phyloP scores from a whole-genome alignment of 148 eudicot genomes.

The Rhododendron kiyosumense region DNA sequence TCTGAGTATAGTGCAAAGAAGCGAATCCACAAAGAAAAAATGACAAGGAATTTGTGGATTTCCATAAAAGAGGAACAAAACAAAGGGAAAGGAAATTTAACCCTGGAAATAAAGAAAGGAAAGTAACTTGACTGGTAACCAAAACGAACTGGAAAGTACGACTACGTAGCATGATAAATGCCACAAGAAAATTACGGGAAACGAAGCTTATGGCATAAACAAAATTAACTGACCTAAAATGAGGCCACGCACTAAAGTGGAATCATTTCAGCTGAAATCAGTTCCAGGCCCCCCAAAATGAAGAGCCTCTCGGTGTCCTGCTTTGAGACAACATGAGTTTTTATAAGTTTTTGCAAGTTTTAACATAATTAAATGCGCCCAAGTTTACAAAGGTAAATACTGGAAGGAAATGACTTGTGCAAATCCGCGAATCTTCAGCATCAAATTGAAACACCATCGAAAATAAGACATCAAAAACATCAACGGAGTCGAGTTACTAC shows the following conservation, averaged over 20 bases:
- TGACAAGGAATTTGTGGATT: slow-evolving; percentile 13
- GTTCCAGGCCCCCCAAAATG: slow-evolving; percentile 98
- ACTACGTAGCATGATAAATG: slow-evolving; percentile 54
- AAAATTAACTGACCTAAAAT: slow-evolving; percentile 84
- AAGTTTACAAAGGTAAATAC: slow-evolving; percentile 56
- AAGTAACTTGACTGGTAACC: slow-evolving; percentile 24
- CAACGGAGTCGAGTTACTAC: slow-evolving; percentile 20
- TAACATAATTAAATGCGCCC: slow-evolving; percentile 44
- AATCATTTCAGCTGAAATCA: slow-evolving; percentile 94
- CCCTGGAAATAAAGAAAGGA: slow-evolving; percentile 20
- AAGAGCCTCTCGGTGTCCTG: slow-evolving; percentile 98
- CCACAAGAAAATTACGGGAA: slow-evolving; percentile 44
- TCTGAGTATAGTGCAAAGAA: not conserved
- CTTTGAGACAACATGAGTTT: slow-evolving; percentile 82
- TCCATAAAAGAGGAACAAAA: slow-evolving; percentile 13
- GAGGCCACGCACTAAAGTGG: slow-evolving; percentile 95
- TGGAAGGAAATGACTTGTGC: slow-evolving; percentile 62
- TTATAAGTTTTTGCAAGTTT: slow-evolving; percentile 63
- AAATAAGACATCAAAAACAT: slow-evolving; percentile 28
- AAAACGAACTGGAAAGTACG: slow-evolving; percentile 39
- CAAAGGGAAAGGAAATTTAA: slow-evolving; percentile 17
- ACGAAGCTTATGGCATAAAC: slow-evolving; percentile 53
- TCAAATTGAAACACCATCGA: slow-evolving; percentile 23
- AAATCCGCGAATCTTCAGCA: slow-evolving; percentile 36
- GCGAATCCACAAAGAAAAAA: slow-evolving; percentile 9